A percentile compares a stretch with the other conserved stretches of the same genome.
Evolutionary conservation across 1,139 yeast species (phyloP).

Genomic region (Magnusiomyces fungicola): DNA sequence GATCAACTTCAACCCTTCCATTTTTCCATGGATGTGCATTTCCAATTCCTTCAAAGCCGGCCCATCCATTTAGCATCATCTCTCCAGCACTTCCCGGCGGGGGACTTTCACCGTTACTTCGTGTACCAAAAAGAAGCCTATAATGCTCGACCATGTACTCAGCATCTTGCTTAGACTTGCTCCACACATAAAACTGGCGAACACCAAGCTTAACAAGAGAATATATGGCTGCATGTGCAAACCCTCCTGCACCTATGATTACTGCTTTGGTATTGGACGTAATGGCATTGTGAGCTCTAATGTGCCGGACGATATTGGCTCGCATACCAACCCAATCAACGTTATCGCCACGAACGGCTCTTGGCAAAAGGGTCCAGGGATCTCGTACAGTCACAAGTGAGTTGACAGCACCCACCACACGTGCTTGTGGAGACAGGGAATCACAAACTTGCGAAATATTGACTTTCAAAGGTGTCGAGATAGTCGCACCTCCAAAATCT

Average conservation of each 20-base stretch:
- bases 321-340: conserved; percentile 84
- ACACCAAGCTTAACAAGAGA: conserved; percentile 73
- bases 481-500: conserved; percentile 18
- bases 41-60: not conserved
- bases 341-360: conserved; percentile 58
- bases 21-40: not conserved
- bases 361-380: conserved; percentile 33
- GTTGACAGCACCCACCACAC: conserved; percentile 73
- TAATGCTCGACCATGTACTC: conserved; percentile 36
- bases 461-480: conserved; percentile 16
- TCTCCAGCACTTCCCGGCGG: not conserved
- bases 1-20: not conserved
- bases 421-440: conserved; percentile 50
- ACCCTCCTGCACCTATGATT: conserved; percentile 86
- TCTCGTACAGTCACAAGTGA: conserved; percentile 53
- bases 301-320: conserved; percentile 25
- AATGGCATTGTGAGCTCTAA: conserved; percentile 15
- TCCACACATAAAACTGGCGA: conserved; percentile 58
- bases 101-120: conserved; percentile 8
- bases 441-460: conserved; percentile 11
- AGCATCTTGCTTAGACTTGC: conserved; percentile 60
- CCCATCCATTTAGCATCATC: not conserved
- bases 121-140: conserved; percentile 7
- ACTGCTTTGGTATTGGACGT: conserved; percentile 26
- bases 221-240: conserved; percentile 80